phyloP scores from a whole-genome alignment of 1,284 basidiomycete species.

The Polyporus tsugae region DNA sequence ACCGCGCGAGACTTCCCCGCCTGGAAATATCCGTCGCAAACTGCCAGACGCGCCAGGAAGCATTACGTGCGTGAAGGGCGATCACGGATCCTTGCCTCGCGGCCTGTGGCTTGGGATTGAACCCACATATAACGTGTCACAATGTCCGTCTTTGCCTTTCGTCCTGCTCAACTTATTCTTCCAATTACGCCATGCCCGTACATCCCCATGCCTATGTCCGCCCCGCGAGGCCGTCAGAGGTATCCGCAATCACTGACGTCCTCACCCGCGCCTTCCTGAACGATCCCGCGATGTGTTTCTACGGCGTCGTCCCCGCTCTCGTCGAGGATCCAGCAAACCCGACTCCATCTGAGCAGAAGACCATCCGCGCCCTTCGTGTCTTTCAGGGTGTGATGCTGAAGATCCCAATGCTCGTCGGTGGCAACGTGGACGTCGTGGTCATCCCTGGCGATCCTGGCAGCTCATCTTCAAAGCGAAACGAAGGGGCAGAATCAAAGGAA shows the following conservation, averaged over 20 bases:
- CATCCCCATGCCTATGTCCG: constrained; percentile 8
- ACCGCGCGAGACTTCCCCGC: background rate
- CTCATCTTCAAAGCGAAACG: background rate
- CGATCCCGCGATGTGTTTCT: constrained; percentile 6
- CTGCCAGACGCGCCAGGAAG: background rate
- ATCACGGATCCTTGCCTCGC: background rate
- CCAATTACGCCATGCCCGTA: constrained; percentile 1
- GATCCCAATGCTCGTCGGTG: background rate
- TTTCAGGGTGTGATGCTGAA: background rate
- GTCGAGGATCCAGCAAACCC: background rate
- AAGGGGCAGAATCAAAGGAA: background rate
- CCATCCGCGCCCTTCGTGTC: background rate
- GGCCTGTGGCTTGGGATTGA: background rate
- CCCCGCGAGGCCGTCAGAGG: background rate
- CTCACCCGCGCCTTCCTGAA: constrained; percentile 4
- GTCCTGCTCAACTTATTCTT: background rate
- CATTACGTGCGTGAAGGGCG: no score
- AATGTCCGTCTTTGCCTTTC: background rate
- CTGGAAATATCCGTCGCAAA: background rate
- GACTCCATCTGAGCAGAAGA: background rate
- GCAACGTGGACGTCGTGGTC: constrained; percentile 6
- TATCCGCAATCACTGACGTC: background rate
- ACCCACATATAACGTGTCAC: background rate
- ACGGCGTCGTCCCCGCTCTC: background rate
- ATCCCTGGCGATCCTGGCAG: background rate